These are phyloP conservation scores for Sphagnum magellanicum DNA, from an alignment of 228 moss, liverwort and hornwort species.

Conservation along the genomic window DNA sequence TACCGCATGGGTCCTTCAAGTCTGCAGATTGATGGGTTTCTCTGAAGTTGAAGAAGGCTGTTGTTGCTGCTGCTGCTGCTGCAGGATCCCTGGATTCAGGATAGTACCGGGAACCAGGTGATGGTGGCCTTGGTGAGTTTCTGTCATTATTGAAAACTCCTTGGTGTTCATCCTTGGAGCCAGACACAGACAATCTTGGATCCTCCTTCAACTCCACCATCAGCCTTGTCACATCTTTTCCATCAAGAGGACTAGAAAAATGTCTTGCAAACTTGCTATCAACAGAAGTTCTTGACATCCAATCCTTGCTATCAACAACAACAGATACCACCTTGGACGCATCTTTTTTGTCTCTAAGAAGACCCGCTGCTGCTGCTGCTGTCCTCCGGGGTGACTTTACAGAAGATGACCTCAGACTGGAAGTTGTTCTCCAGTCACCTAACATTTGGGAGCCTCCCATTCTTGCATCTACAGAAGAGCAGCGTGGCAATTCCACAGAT, in stretches of 20 bases:
- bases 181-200: conserved; percentile 40
- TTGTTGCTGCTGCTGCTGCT: neutral
- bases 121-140: conserved; percentile 20
- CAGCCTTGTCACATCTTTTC: conserved; percentile 35
- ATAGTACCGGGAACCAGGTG: conserved; percentile 5
- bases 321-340: conserved; percentile 7
- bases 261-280: conserved; percentile 10
- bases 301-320: neutral
- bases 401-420: conserved; percentile 4
- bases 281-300: neutral
- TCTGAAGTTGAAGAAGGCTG: conserved; percentile 15
- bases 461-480: conserved; percentile 15
- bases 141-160: conserved; percentile 9
- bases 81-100: conserved; percentile 10
- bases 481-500: conserved; percentile 18
- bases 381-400: neutral
- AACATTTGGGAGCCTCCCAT: conserved; percentile 22
- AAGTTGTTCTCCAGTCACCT: conserved; percentile 33
- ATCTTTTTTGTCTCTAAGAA: conserved; percentile 30
- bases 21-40: conserved; percentile 27
- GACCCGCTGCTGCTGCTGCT: conserved; percentile 24
- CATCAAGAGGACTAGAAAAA: conserved; percentile 11
- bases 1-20: conserved; percentile 55
- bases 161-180: conserved; percentile 36
- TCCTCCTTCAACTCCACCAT: conserved; percentile 87